These are phyloP conservation scores for Lablab purpureus DNA, from an alignment of 306 rosid species.

Conservation along the genomic window DNA sequence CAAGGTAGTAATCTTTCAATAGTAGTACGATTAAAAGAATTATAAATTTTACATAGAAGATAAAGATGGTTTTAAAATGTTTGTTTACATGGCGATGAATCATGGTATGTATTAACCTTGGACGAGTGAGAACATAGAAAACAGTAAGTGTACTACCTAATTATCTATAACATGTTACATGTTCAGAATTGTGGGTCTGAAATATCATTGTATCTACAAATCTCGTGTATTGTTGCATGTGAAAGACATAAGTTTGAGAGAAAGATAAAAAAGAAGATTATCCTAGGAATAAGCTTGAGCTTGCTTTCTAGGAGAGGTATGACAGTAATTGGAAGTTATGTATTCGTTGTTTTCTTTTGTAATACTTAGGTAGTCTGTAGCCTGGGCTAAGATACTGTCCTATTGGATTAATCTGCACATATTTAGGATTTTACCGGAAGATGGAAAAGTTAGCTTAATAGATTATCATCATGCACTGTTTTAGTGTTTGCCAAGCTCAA, in stretches of 20 bases:
- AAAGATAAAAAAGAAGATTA: constrained; percentile 18
- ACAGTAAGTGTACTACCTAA: neutral
- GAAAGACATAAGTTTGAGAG: constrained; percentile 6
- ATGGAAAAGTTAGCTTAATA: constrained; percentile 1
- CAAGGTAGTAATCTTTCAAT: neutral
- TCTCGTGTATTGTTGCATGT: constrained; percentile 10
- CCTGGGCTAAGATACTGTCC: constrained; percentile 10
- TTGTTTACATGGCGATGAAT: neutral
- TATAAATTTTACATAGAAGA: constrained; percentile 2
- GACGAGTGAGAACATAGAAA: constrained; percentile 24
- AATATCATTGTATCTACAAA: constrained; percentile 26
- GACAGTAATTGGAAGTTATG: constrained; percentile 3
- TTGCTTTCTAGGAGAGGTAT: constrained; percentile 12
- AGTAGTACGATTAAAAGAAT: constrained; percentile 8
- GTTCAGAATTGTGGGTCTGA: constrained; percentile 15
- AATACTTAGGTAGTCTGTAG: constrained; percentile 11
- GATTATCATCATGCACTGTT: neutral
- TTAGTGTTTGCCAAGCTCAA: constrained; percentile 5
- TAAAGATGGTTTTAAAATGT: constrained; percentile 29
- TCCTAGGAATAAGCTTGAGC: constrained; percentile 21
- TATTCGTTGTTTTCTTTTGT: constrained; percentile 16
- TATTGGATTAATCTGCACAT: constrained; percentile 23
- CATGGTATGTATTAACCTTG: constrained; percentile 16
- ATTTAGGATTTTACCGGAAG: constrained; percentile 30
- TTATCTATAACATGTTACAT: constrained; percentile 13